Conservation (phyloP, 805 yeast species). For the Wickerhamomyces rabaulensis region DNA sequence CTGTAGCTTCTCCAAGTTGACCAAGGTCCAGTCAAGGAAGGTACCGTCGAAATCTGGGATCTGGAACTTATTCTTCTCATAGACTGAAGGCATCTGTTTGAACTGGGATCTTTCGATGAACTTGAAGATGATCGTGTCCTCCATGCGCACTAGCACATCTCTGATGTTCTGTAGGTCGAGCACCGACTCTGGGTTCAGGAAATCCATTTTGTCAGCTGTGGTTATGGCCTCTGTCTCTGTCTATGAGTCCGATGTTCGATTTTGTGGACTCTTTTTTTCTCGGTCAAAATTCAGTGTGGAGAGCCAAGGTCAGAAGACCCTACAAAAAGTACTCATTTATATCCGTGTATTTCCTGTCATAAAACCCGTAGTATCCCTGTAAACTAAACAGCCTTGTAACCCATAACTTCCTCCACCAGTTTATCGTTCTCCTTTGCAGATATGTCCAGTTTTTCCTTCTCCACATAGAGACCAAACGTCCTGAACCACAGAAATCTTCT, state of each 20-base stretch:
- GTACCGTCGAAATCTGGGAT: conserved; percentile 73
- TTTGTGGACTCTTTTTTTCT: too few relatives aligned
- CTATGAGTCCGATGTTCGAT: too few relatives aligned
- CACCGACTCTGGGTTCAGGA: conserved; percentile 76
- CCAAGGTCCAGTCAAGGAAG: conserved; percentile 80
- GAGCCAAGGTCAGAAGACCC: too few relatives aligned
- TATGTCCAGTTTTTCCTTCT: conserved; percentile 28
- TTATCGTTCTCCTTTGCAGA: conserved; percentile 63
- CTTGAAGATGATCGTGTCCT: conserved; percentile 89
- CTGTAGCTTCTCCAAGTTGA: conserved; percentile 68
- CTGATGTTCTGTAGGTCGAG: conserved; percentile 79
- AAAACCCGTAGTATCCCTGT: neutral
- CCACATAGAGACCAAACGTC: conserved; percentile 28
- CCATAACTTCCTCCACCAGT: conserved; percentile 69
- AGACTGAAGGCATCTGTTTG: conserved; percentile 68
- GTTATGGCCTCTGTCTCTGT: too few relatives aligned
- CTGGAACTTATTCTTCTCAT: conserved; percentile 48
- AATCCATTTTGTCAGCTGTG: conserved; percentile 54
- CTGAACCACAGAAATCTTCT: conserved; percentile 56
- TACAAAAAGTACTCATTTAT: too few relatives aligned
- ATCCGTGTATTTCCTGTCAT: neutral
- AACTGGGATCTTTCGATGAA: conserved; percentile 93
- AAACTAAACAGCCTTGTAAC: conserved; percentile 33
- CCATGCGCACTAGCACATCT: conserved; percentile 83
- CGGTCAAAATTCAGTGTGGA: too few relatives aligned